phyloP scores from a whole-genome alignment of 2,329 filamentous ascomycete species.

The Colletotrichum sp. region DNA sequence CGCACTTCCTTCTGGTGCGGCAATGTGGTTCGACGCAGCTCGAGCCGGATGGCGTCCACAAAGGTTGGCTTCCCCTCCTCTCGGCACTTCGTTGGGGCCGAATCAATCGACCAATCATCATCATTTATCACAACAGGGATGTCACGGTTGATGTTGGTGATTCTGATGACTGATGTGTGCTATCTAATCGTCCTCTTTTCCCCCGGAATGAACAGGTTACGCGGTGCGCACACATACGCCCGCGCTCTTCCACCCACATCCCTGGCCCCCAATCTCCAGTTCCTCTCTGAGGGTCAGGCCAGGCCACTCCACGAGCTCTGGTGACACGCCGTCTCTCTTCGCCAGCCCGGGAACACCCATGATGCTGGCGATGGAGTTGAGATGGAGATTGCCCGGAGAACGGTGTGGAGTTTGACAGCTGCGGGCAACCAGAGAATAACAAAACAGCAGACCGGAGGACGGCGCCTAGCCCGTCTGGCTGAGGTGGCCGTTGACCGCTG shows the following conservation, averaged over 20 bases:
- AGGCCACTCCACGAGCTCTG: neutral
- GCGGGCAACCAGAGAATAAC: neutral
- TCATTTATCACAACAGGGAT: neutral
- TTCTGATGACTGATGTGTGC: neutral
- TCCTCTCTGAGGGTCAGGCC: neutral
- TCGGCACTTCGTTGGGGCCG: neutral
- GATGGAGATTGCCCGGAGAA: conserved; percentile 14
- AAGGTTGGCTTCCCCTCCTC: neutral
- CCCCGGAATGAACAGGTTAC: neutral
- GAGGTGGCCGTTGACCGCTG: neutral
- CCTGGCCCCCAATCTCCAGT: neutral
- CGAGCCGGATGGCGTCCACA: neutral
- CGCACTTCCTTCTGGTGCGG: neutral
- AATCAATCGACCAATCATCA: neutral
- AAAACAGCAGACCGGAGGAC: neutral
- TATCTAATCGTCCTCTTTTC: neutral
- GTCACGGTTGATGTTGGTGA: neutral
- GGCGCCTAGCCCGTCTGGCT: neutral
- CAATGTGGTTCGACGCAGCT: neutral
- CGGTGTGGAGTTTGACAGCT: neutral
- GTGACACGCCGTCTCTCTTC: neutral
- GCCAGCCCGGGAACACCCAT: neutral
- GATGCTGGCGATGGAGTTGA: neutral
- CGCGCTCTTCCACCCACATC: neutral
- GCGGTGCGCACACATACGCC: neutral